phyloP scores from a whole-genome alignment of 202 grass and related monocot genomes.

The Bolboschoenoplectus hybrid region DNA sequence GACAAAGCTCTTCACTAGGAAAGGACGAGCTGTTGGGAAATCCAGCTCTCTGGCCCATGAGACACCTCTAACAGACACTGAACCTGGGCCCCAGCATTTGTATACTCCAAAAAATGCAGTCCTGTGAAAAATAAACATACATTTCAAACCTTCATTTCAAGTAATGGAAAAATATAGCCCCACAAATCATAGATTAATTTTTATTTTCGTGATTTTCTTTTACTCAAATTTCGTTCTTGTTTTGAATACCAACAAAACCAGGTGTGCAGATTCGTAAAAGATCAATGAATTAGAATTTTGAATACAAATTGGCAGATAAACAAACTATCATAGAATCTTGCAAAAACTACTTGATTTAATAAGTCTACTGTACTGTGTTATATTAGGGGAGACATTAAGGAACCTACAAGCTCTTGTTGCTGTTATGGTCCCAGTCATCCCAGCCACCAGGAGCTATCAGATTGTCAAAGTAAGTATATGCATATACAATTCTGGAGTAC shows the following conservation, averaged over 20 bases:
- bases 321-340: neutral
- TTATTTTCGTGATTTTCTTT: neutral
- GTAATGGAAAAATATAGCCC: neutral
- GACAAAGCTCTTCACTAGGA: conserved; percentile 88
- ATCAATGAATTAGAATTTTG: neutral
- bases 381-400: neutral
- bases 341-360: neutral
- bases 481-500: conserved; percentile 92
- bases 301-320: neutral
- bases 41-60: conserved; percentile 88
- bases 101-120: conserved; percentile 91
- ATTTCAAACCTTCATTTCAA: neutral
- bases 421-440: conserved; percentile 87
- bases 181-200: neutral
- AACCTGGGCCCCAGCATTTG: conserved; percentile 78
- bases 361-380: neutral
- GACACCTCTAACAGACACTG: conserved; percentile 71
- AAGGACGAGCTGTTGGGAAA: conserved; percentile 71
- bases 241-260: neutral
- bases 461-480: conserved; percentile 91
- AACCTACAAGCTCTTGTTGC: conserved; percentile 89
- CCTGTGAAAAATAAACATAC: conserved; percentile 41
- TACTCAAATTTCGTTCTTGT: neutral
- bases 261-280: neutral
- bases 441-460: conserved; percentile 82